phyloP scores from a whole-genome alignment of 2,329 filamentous ascomycete species.

The Tympanopsis confertula region DNA sequence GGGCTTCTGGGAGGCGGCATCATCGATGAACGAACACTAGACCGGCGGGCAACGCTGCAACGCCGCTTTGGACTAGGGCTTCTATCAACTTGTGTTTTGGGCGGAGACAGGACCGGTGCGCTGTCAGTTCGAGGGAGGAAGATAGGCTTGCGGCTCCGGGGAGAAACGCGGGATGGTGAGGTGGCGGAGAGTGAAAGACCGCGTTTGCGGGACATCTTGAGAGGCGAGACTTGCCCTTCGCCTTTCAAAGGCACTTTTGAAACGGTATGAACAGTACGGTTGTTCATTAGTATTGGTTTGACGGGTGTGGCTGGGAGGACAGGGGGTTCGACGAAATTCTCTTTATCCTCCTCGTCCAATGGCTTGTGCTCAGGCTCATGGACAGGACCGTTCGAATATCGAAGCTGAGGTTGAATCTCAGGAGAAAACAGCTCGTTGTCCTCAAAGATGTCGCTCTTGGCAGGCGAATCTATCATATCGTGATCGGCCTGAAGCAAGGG shows the following conservation, averaged over 20 bases:
- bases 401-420: too few species aligned
- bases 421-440: conserved; percentile 14
- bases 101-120: neutral
- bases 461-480: neutral
- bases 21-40: neutral
- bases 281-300: conserved; percentile 43
- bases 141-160: neutral
- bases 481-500: neutral
- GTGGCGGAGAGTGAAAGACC: conserved; percentile 5
- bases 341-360: conserved; percentile 8
- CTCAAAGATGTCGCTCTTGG: neutral
- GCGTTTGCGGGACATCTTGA: conserved; percentile 28
- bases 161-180: conserved; percentile 14
- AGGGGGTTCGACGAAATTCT: conserved; percentile 10
- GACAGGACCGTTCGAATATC: too few species aligned
- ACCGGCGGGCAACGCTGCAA: neutral
- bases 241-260: conserved; percentile 68
- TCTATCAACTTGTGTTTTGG: too few species aligned
- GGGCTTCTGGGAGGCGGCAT: too few species aligned
- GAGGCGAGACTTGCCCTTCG: conserved; percentile 44
- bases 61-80: neutral
- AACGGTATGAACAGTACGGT: conserved; percentile 57
- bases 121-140: neutral
- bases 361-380: neutral
- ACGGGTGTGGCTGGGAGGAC: conserved; percentile 24